Conservation (phyloP, 257 asterid species). For the Voacanga thouarsii region DNA sequence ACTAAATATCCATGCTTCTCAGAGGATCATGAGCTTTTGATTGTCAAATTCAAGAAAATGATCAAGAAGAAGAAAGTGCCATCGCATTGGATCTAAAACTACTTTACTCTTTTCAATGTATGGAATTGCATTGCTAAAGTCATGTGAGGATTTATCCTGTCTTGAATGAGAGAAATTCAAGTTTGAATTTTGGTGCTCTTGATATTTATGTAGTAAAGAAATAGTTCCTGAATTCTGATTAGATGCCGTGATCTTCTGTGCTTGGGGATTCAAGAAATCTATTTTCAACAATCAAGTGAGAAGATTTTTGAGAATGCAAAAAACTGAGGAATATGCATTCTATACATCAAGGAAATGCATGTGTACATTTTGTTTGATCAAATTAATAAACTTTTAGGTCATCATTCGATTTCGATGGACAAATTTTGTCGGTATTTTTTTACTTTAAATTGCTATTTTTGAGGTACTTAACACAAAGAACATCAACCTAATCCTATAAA, state of each 20-base stretch:
- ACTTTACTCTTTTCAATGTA: constrained; percentile 24
- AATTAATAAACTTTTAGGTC: not conserved
- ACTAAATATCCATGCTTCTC: not conserved
- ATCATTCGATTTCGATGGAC: no score
- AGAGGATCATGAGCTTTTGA: not conserved
- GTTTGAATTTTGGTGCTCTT: constrained; percentile 8
- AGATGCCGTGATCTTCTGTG: not conserved
- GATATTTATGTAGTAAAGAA: not conserved
- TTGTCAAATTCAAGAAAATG: constrained; percentile 1
- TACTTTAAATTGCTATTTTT: no score
- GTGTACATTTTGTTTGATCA: no score
- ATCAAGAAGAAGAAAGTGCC: constrained; percentile 9
- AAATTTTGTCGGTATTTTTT: no score
- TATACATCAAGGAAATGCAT: not conserved
- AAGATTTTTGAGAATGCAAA: not conserved
- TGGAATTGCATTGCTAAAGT: not conserved
- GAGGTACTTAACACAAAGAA: no score
- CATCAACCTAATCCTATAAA: no score
- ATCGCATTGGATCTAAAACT: constrained; percentile 10
- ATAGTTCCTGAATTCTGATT: not conserved
- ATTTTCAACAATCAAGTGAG: not conserved
- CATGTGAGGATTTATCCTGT: not conserved
- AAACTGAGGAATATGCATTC: not conserved
- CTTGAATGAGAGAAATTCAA: not conserved
- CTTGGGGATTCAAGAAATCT: no score